Base-by-base conservation (phyloP, 345 rosid species). In the Firmiana major region DNA sequence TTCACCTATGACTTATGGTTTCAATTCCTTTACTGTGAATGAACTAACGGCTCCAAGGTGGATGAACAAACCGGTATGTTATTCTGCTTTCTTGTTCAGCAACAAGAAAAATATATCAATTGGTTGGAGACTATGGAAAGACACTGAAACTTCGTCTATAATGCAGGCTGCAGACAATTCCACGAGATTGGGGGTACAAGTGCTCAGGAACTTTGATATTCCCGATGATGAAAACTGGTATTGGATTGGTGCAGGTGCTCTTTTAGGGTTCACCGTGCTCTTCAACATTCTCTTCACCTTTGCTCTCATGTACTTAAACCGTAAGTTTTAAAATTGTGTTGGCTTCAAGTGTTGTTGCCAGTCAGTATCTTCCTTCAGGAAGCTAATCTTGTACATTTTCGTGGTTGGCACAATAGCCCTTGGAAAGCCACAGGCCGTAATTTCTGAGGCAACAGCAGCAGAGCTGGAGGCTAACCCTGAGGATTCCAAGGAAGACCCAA, bases 11-110 rank as follows among this genome's bases (percentile, higher is more conserved):
- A 62, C 87, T n/a, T 96, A 93, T 60, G 89, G 87, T 73, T 89
- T 51, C 81, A 90, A 96, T 66, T 90, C 97, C 74, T 48, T 96
- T 5, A 26, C 89, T 3, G 90, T 91, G 26, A 96, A 93, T 49
- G 98, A 96, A 85, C 83, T 96, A 86, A 73, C 72, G 72, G 89
- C 97, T 60, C 88, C 97, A 21, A 85, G 99, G 77, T 96, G 99
- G 99, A 92, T 88, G 91, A 66, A 90, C 78, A 82, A 83, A 87
- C 1, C 0, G 81, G 97, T 93, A 87, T 9, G 83, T 63, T 45
- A 45, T 28, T 71, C 42, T 13, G 73, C 17, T 45, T 22, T 46
- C 43, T 34, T 31, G 43, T 63, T 63, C 43, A 5, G 11, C 26
- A 68, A 46, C 57, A 68, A 68, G 22, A 9, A 16, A 16, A 70